Evolutionary conservation across 1,139 yeast species (phyloP), one percentile per base, ranked within the genome.

Genomic region (Saccharomyces hybrid): DNA sequence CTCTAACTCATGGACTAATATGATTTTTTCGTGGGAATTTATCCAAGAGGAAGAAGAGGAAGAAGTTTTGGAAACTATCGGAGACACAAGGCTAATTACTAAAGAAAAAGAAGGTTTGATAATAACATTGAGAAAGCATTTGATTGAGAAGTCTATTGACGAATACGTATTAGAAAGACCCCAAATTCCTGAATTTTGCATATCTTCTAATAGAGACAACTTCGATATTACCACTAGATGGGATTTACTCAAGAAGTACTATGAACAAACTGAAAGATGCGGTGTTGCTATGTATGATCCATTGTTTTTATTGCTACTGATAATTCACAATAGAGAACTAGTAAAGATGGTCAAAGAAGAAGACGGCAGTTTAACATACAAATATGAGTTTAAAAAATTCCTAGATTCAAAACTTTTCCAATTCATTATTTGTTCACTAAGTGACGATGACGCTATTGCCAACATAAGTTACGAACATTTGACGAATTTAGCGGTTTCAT

Each of bases 21-120:
- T 71, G 51, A 82, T 87, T 9, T 73, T 77, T 49, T 74, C 78
- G 47, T 88, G 96, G 95, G 90, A 86, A 52, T 78, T 85, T 52
- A 67, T 74, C 11, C 77, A 80, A 29, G 76, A 73, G 29, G 76
- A 73, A 24, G 61, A 73, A 48, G 68, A 70, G 8, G 72, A 69
- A 46, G 72, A 70, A 12, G 83, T 79, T 24, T 59, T 73, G 21
- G 82, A 78, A 8, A 61, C 76, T 32, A 71, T 76, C 14, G 79
- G 78, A 9, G 76, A 65, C 57, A 77, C 73, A 11, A 75, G 73
- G 34, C 64, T 87, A 28, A 73, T 86, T 51, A 71, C 73, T 19
- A 74, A 75, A 51, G 78, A 79, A 51, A 70, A 69, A 34, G 79
- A 76, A 38, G 82, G 81, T 0, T 70, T 84, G 29, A 77, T 79